phyloP scores from a whole-genome alignment of 495 filamentous ascomycete species.

The Lasiosphaeria hispida region DNA sequence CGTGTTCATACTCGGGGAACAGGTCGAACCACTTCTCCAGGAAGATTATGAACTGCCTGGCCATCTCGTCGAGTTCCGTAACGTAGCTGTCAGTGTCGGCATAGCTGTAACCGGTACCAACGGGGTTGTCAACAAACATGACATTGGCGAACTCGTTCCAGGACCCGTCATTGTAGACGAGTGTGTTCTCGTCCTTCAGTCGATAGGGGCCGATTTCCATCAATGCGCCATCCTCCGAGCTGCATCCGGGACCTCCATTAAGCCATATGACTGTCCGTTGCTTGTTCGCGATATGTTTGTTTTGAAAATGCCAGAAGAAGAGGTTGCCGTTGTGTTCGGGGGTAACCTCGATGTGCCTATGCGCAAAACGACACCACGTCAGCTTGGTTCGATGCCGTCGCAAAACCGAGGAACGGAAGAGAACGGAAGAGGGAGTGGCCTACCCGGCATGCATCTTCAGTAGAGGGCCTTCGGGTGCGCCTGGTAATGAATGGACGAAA shows the following conservation, averaged over 20 bases:
- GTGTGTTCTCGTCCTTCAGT: constrained; percentile 66
- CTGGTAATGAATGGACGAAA: constrained; percentile 80
- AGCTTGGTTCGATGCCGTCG: constrained; percentile 11
- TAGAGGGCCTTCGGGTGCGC: constrained; percentile 75
- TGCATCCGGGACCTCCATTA: constrained; percentile 95
- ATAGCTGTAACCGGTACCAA: constrained; percentile 95
- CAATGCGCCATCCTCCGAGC: constrained; percentile 92
- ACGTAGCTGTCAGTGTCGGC: constrained; percentile 83
- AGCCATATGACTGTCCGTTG: constrained; percentile 95
- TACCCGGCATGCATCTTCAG: constrained; percentile 98
- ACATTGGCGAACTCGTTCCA: constrained; percentile 98
- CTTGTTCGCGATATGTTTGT: constrained; percentile 87
- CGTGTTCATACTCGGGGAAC: constrained; percentile 88
- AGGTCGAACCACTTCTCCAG: constrained; percentile 84
- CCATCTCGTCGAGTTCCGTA: constrained; percentile 84
- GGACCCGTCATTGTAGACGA: constrained; percentile 82
- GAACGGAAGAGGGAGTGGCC: too few relatives aligned
- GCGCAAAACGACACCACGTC: background rate
- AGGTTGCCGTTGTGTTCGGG: constrained; percentile 82
- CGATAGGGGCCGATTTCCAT: constrained; percentile 98
- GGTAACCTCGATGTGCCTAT: constrained; percentile 86
- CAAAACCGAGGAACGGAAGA: constrained; percentile 2
- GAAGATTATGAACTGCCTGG: constrained; percentile 80
- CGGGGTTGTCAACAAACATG: constrained; percentile 94
- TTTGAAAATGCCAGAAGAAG: constrained; percentile 98